Base-by-base conservation (phyloP, 192 early-diverging fungal genomes). In the Radiomyces spectabilis region DNA sequence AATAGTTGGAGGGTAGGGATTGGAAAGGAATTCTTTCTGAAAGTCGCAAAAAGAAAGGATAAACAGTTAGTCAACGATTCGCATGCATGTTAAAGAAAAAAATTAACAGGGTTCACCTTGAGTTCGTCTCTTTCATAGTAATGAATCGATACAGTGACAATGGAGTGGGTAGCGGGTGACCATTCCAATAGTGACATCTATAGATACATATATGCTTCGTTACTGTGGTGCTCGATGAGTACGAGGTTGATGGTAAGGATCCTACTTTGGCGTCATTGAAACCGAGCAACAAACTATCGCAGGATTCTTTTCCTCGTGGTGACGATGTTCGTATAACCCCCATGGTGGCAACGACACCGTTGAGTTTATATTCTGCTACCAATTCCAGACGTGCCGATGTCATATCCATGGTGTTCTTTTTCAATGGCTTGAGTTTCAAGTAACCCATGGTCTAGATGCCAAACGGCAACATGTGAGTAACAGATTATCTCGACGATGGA, bases 121-220 rank as follows among this genome's bases (percentile, higher is more conserved):
- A 90, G 84, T 51, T 87, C 83, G 41, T 95, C 96, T 29, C 91
- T 78, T 66, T 98, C 96, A 66, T 96, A 98, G 65, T 88, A 94
- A 71, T 98, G 96, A 16, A 98, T 85, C 8, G 94, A 97, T 19
- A 97, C 89, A 2, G 96, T 98, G 1, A 87, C 80, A 49, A 96
- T 75, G 29, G 73, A 71, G 48, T 92, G 81, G 6, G 80, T 81
- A 32, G 79, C 73, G 3, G 71, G 75, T 13, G 88, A 88, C 68
- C 82, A 98, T 51, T 93, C 88, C 24, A 98, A 66, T 38, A 98
- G 60, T 19, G 92, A 89, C 88, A 98, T 90, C 87, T 97, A 77
- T 12, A 5, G 27, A 12, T 12, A 15, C 30, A 61, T 35, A 22
- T 4, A 4, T 16, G 2, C 22, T 1, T 24, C n/a, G 19, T 5